phyloP scores from a whole-genome alignment of 164 flowering plant genomes.

The Vitis rupestris region DNA sequence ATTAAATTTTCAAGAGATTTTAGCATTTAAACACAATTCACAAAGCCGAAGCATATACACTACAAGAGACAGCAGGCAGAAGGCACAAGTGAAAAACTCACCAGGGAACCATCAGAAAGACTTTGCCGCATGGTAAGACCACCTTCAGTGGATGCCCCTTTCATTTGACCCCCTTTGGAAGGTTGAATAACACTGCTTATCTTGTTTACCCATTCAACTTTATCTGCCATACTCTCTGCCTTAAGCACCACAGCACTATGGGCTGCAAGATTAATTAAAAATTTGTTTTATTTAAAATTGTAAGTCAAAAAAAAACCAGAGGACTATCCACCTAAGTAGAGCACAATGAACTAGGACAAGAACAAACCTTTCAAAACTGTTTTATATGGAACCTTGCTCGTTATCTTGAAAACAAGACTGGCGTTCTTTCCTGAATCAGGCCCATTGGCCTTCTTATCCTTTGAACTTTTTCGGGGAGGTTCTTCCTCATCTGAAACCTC shows the following conservation, averaged over 20 bases:
- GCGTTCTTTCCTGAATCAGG: constrained; percentile 71
- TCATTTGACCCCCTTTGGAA: constrained; percentile 59
- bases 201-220: constrained; percentile 82
- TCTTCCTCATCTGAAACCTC: constrained; percentile 85
- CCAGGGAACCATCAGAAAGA: constrained; percentile 94
- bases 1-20: too few species aligned
- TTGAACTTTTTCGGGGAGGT: constrained; percentile 79
- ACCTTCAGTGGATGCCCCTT: constrained; percentile 42
- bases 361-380: constrained; percentile 83
- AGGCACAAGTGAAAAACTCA: constrained; percentile 31
- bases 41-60: too few species aligned
- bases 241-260: constrained; percentile 84
- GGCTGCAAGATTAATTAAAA: constrained; percentile 48
- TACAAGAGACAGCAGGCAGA: too few species aligned
- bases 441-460: constrained; percentile 91
- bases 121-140: constrained; percentile 76
- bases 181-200: constrained; percentile 59
- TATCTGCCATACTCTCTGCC: constrained; percentile 82
- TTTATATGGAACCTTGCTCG: constrained; percentile 88
- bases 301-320: neutral
- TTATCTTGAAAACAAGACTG: constrained; percentile 76
- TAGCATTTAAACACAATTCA: too few species aligned
- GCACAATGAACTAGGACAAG: neutral
- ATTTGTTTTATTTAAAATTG: neutral
- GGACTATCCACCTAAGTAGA: too few species aligned